Base-by-base conservation (phyloP, 805 yeast species). In the Middelhovenomyces tepae region DNA sequence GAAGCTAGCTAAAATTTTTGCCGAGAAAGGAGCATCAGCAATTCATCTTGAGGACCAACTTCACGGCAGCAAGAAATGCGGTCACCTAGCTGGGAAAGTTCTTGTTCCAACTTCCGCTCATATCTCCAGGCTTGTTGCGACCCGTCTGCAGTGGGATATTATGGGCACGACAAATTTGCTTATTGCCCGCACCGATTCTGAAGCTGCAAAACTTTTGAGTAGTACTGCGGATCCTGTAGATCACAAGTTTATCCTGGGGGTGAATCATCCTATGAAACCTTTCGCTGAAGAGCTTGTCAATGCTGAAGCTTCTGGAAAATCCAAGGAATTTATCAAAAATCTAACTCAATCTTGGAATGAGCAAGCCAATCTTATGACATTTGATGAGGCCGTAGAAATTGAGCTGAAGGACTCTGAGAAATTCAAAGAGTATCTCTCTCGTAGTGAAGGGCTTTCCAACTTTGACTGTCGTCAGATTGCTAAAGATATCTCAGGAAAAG, bases 21-120 rank as follows among this genome's bases (percentile, higher is more conserved):
- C 73, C n/a, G 77, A 71, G 47, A 60, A 59, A n/a, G 78, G 78
- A 20, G 75, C 78, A 1, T 70, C 76, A 1, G 76, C 68, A 10
- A 65, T 72, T 26, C 78, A 72, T 47, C 52, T 69, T 17, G 78
- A 72, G 38, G 78, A 72, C 48, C 75, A 71, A 46, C 53, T 71
- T 23, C 73, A 68, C 34, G 78, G 78, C 24, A 71, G 75, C 29
- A 72, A 72, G 53, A 66, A 71, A 44, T 72, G 75, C 53, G 75
- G 77, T 4, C 76, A 71, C 46, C 47, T 69, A 14, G 66, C 70
- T 18, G 78, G 78, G 3, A 70, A 72, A 31, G 74, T 71, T 1
- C 41, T 72, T 7, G 78, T 72, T 4, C 76, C 78, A 7, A 62
- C 72, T 1, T 57, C 67, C 2, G 67, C 70, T 13, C 75, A 71